Base-by-base conservation (phyloP, 352 stramenopile species). In the Peronospora belbahrii region DNA sequence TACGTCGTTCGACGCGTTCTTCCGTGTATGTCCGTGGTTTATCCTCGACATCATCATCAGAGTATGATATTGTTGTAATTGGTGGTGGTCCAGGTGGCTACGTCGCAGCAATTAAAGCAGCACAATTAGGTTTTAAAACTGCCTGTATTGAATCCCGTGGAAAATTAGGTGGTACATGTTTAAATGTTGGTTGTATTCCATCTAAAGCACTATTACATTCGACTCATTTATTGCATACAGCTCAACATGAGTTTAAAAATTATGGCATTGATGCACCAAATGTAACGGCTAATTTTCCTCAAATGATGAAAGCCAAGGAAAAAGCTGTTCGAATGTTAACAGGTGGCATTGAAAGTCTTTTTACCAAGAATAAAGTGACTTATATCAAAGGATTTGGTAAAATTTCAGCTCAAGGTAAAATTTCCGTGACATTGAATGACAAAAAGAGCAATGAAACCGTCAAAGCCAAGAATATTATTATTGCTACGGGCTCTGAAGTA, bases 131-230 rank as follows among this genome's bases (percentile, higher is more conserved):
- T 7, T 69, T 99, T 14, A 99, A 99, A 68, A 99, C 96, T 6
- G 96, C 95, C 4, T 98, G 95, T 56, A 74, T 99, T 5, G 97
- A 99, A 80, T 97, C 93, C 47, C 88, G 96, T 33, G 96, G 96
- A 22, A 67, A 76, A 53, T 73, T 99, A 28, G 96, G 96, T 40
- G 96, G 93, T 49, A 99, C 97, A 17, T 99, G 96, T 76, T 81
- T 99, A 23, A 99, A 99, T 66, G 96, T 99, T 4, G 97, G 97
- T 28, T 99, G 97, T 74, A 99, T 99, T 66, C 97, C 97, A 32
- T 98, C 94, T 60, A 98, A 98, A 73, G 96, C 96, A 28, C 76
- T 99, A 24, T 74, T 99, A 36, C 82, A 97, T 58, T 96, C 87
- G 39, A 95, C 83, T 49, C 95, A 99, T 68, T 67, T 98, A 55